These are phyloP conservation scores for Fusarium camptoceras DNA, from an alignment of 2,329 filamentous ascomycete genomes.

Conservation along the genomic window DNA sequence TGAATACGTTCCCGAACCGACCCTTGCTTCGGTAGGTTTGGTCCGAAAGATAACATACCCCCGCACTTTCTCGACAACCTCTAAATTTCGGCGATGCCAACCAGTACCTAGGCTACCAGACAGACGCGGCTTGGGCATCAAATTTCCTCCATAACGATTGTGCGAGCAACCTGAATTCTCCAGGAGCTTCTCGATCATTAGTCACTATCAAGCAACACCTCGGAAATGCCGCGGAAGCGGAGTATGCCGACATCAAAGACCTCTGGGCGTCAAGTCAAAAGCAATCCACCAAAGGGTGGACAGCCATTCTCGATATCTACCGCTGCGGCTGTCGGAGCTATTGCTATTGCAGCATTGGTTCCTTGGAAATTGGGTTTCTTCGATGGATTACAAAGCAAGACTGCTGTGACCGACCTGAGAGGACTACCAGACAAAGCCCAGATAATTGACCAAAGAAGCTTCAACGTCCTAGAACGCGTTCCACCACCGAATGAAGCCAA, in stretches of 20 bases:
- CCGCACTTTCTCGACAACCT: not conserved
- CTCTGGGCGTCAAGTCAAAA: not conserved
- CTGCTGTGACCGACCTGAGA: not conserved
- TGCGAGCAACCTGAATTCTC: not conserved
- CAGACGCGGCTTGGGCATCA: too few relatives aligned
- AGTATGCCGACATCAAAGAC: conserved; percentile 5
- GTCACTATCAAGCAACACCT: not conserved
- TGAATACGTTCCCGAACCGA: not conserved
- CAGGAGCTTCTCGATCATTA: not conserved
- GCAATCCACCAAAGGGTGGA: too few relatives aligned
- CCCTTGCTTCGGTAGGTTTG: not conserved
- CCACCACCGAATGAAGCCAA: conserved; percentile 30
- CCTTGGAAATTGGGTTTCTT: conserved; percentile 11
- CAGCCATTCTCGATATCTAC: not conserved
- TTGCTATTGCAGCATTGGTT: conserved; percentile 3
- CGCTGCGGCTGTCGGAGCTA: conserved; percentile 1
- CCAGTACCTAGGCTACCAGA: not conserved
- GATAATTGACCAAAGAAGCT: conserved; percentile 41
- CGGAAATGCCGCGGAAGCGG: conserved; percentile 23
- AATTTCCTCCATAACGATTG: not conserved
- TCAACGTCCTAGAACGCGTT: conserved; percentile 38
- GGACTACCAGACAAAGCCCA: conserved; percentile 33
- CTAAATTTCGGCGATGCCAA: not conserved
- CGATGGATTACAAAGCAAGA: not conserved
- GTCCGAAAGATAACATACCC: not conserved